Percentiles rank a stretch among this genome's conserved stretches.
These are phyloP conservation scores for Kernera saxatilis DNA, from an alignment of 345 rosid genomes.

Conservation along the genomic window DNA sequence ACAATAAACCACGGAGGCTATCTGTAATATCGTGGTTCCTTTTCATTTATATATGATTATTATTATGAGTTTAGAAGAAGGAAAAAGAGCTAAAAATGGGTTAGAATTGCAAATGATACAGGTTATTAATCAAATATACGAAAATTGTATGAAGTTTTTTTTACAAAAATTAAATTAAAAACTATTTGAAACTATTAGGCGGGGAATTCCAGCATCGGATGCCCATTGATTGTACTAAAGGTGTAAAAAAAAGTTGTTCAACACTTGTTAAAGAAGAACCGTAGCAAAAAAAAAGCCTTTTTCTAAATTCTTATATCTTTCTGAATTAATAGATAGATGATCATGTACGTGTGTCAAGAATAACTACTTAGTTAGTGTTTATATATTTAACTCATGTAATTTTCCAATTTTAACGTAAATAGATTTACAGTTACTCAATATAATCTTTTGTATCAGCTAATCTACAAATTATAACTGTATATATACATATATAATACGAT, in stretches of 20 bases:
- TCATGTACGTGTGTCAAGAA: neutral
- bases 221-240: conserved; percentile 11
- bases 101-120: neutral
- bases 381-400: no score
- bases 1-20: neutral
- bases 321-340: neutral
- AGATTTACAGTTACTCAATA: neutral
- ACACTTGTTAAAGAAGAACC: neutral
- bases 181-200: conserved; percentile 19
- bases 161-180: neutral
- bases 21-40: neutral
- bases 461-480: no score
- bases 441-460: no score
- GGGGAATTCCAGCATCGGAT: conserved; percentile 20
- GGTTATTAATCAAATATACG: neutral
- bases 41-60: neutral
- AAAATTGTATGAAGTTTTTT: neutral
- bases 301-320: neutral
- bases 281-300: neutral
- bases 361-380: neutral
- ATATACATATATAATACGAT: no score
- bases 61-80: neutral
- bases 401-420: neutral
- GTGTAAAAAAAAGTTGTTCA: conserved; percentile 14
- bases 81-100: neutral